Evolutionary conservation across 2,329 filamentous ascomycete genomes (phyloP).

Genomic region (Alternaria sp.): DNA sequence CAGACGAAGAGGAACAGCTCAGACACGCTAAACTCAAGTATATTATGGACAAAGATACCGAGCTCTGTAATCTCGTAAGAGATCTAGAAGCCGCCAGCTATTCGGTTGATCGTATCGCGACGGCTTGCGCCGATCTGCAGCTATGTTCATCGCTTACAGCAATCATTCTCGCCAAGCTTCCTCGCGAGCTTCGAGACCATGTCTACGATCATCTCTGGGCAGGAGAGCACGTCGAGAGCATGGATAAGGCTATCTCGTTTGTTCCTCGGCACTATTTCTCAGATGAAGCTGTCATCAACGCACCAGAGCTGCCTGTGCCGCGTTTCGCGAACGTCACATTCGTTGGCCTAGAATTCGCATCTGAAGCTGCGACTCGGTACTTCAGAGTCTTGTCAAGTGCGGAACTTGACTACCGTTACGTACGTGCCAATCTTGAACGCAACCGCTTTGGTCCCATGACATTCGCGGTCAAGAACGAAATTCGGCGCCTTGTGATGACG

Average conservation of each 20-base stretch:
- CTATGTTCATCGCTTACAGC: constrained; percentile 2
- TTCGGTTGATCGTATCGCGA: background rate
- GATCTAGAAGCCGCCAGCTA: background rate
- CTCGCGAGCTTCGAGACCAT: constrained; percentile 18
- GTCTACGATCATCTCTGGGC: constrained; percentile 15
- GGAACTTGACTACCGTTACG: constrained; percentile 13
- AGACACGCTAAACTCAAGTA: background rate
- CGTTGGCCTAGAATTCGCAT: constrained; percentile 11
- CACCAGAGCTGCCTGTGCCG: constrained; percentile 4
- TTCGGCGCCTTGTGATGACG: constrained; percentile 9
- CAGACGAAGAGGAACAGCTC: background rate
- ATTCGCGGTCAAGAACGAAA: constrained; percentile 1
- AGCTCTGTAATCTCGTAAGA: background rate
- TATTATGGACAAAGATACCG: background rate
- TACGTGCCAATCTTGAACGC: constrained; percentile 12
- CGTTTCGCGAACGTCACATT: constrained; percentile 10
- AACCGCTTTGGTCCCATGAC: constrained; percentile 6
- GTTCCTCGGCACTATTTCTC: background rate
- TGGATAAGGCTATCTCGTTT: constrained; percentile 5
- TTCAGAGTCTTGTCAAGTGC: constrained; percentile 4
- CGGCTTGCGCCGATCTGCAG: constrained; percentile 3
- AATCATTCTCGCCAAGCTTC: constrained; percentile 4
- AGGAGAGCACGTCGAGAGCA: background rate
- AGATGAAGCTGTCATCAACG: background rate
- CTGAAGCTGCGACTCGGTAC: constrained; percentile 12